Evolutionary conservation across 805 yeast genomes (phyloP).

Genomic region (Hanseniaspora nectarophila): DNA sequence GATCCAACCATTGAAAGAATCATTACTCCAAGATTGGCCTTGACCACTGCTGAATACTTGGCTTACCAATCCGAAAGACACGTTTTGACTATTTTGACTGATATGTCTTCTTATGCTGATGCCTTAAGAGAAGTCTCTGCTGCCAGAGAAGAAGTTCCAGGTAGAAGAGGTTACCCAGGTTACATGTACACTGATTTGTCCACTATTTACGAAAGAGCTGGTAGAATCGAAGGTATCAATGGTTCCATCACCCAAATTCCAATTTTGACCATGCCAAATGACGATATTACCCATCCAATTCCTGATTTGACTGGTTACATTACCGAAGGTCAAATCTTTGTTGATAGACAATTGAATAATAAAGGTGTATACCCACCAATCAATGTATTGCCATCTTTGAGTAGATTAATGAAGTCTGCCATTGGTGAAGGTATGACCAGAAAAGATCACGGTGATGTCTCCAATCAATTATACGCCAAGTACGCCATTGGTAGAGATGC

Average conservation of each 20-base stretch:
- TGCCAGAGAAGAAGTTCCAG: slow-evolving; percentile 99
- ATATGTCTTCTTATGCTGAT: slow-evolving; percentile 99
- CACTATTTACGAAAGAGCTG: slow-evolving; percentile 98
- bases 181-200: slow-evolving; percentile 99
- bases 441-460: slow-evolving; percentile 98
- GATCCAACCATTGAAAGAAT: slow-evolving; percentile 99
- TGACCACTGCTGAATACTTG: slow-evolving; percentile 95
- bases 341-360: slow-evolving; percentile 91
- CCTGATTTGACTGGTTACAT: slow-evolving; percentile 99
- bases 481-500: slow-evolving; percentile 99
- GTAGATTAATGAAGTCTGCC: slow-evolving; percentile 98
- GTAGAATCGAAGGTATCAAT: slow-evolving; percentile 98
- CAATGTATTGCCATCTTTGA: slow-evolving; percentile 91
- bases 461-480: slow-evolving; percentile 96
- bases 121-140: slow-evolving; percentile 99
- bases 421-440: slow-evolving; percentile 99
- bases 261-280: slow-evolving; percentile 98
- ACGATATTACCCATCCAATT: slow-evolving; percentile 98
- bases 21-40: slow-evolving; percentile 96
- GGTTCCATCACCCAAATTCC: slow-evolving; percentile 99
- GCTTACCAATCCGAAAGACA: slow-evolving; percentile 99
- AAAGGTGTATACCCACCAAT: slow-evolving; percentile 98
- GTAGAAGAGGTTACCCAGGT: slow-evolving; percentile 99
- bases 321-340: slow-evolving; percentile 96
- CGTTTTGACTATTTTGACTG: slow-evolving; percentile 93